Evolutionary conservation across 139 green algal species (phyloP).

Genomic region (Marvania coccoides): DNA sequence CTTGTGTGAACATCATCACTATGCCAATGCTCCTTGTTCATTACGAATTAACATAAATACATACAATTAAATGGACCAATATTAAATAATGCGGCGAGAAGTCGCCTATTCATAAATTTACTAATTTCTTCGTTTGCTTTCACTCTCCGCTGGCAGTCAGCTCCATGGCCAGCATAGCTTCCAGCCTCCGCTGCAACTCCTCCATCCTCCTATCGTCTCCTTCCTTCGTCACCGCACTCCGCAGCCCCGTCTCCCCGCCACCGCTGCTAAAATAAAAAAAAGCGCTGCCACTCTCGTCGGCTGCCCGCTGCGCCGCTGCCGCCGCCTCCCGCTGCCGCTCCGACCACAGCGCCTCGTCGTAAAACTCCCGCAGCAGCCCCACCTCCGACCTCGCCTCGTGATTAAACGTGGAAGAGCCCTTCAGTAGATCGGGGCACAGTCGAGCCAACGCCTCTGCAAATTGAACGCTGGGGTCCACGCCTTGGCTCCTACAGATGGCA

Average conservation of each 20-base stretch:
- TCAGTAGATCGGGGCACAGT: conserved; percentile 51
- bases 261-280: not conserved
- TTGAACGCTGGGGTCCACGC: conserved; percentile 2
- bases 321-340: not conserved
- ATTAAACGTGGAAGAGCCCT: conserved; percentile 32
- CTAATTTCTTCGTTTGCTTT: no score
- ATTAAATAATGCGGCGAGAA: no score
- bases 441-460: conserved; percentile 34
- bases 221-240: not conserved
- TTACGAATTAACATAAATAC: no score
- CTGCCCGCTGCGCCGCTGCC: not conserved
- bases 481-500: conserved; percentile 39
- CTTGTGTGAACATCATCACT: no score
- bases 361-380: conserved; percentile 28
- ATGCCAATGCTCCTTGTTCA: no score
- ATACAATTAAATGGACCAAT: no score
- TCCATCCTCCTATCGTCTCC: not conserved
- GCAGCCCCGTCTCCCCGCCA: not conserved
- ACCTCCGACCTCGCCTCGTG: conserved; percentile 24
- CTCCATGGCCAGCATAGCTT: not conserved
- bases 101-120: no score
- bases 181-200: conserved; percentile 1
- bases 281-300: not conserved
- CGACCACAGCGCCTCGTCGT: conserved; percentile 1
- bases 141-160: no score